Base-by-base conservation (phyloP, 306 rosid genomes). In the Begonia loranthoides region DNA sequence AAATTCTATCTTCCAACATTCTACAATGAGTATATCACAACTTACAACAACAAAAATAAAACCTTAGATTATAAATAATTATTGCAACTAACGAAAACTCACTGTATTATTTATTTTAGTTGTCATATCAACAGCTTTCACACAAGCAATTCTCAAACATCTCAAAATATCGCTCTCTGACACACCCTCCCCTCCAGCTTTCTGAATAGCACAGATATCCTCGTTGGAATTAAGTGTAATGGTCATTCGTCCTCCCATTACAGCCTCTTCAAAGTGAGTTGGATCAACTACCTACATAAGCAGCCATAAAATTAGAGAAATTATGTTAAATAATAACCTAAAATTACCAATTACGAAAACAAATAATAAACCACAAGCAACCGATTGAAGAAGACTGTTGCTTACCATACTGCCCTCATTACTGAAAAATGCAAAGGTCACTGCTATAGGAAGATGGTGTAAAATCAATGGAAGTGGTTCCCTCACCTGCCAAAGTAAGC, bases 381-480 rank as follows among this genome's bases (percentile, higher is more conserved):
- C 10, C 6, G 36, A 49, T 14, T 47, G 41, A 52, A 50, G 17
- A 0, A 55, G 9, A 9, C 48, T 17, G 12, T 11, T 21, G 43
- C 73, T 10, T 79, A 89, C 97, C 82, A 79, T 51, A 15, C 75
- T 66, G 62, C 70, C 70, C 59, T 82, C 94, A 17, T 57, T 65
- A 36, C 87, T 70, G 76, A 89, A 77, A 71, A 85, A 89, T 21
- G 81, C 94, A 78, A 85, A 89, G 47, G 95, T 79, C 50, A 85
- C 90, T 51, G 97, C 97, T 51, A 89, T 68, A 4, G 97, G 97
- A 49, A 89, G 95, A 60, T 89, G 97, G 56, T 89, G 97, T 48
- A 89, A 52, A 52, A 78, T 85, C 75, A 89, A 70, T 24, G 95
- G 94, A 52, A 85, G 72, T 13, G 97, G 97, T 57, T 89, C 95